Conservation (phyloP, 2,329 filamentous ascomycete genomes). For the Curvularia hawaiiensis region DNA sequence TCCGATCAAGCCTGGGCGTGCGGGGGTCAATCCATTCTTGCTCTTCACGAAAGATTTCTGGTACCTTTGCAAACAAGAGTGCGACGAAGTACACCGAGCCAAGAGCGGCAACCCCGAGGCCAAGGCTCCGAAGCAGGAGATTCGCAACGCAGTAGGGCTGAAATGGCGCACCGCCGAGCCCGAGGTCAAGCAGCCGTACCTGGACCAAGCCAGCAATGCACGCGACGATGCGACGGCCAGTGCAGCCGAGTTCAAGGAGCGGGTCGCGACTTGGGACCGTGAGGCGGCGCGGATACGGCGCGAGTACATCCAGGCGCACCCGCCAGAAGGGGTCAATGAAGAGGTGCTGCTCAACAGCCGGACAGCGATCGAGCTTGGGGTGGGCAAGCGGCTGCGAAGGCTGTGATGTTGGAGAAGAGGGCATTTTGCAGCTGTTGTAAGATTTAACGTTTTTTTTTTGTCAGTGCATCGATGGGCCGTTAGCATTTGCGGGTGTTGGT, state of each 20-base stretch:
- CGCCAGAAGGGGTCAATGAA: constrained; percentile 38
- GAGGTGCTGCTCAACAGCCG: constrained; percentile 41
- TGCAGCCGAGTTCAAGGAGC: constrained; percentile 64
- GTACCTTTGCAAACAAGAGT: constrained; percentile 66
- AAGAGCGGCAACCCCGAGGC: constrained; percentile 69
- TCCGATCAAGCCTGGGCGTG: constrained; percentile 72
- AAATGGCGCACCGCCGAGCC: constrained; percentile 84
- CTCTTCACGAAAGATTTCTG: constrained; percentile 82
- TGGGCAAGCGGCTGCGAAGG: constrained; percentile 42
- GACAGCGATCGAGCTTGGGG: constrained; percentile 47
- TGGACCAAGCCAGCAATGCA: constrained; percentile 73
- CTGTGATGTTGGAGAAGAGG: constrained; percentile 17
- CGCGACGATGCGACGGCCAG: constrained; percentile 68
- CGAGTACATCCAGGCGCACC: constrained; percentile 49
- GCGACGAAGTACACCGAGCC: constrained; percentile 68
- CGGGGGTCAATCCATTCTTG: constrained; percentile 83
- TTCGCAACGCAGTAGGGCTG: constrained; percentile 82
- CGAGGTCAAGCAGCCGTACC: constrained; percentile 76
- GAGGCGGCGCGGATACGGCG: constrained; percentile 59
- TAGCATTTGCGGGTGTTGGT: constrained; percentile 34
- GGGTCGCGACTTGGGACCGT: constrained; percentile 73
- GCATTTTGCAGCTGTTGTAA: constrained; percentile 29
- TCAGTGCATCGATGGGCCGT: constrained; percentile 26
- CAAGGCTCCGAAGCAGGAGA: constrained; percentile 72
- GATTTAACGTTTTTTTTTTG: constrained; percentile 19